Evolutionary conservation across 2,329 filamentous ascomycete species (phyloP).

Genomic region (Myotisia sp.): DNA sequence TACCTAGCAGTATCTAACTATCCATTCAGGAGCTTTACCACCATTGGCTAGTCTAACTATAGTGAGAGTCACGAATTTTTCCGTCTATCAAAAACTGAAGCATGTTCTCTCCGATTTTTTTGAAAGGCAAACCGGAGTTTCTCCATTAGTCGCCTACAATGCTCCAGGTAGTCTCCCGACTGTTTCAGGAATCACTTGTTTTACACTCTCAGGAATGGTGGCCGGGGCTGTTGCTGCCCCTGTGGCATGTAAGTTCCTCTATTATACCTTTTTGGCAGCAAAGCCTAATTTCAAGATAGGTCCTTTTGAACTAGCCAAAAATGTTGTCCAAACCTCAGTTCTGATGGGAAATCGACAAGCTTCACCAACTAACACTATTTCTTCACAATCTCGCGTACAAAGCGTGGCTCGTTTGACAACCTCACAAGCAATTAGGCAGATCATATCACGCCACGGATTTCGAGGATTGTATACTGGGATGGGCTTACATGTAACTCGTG

Average conservation of each 20-base stretch:
- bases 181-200: conserved; percentile 28
- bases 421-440: conserved; percentile 29
- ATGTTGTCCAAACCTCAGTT: conserved; percentile 36
- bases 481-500: conserved; percentile 30
- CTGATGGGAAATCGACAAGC: conserved; percentile 27
- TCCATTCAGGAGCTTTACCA: conserved; percentile 26
- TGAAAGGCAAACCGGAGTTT: conserved; percentile 27
- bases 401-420: conserved; percentile 29
- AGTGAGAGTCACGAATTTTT: conserved; percentile 33
- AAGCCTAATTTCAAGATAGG: conserved; percentile 17
- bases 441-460: conserved; percentile 30
- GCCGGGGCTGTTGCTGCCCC: conserved; percentile 30
- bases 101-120: conserved; percentile 27
- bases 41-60: conserved; percentile 33
- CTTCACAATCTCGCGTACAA: conserved; percentile 22
- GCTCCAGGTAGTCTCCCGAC: conserved; percentile 30
- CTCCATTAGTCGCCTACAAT: conserved; percentile 29
- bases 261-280: not conserved
- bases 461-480: conserved; percentile 34
- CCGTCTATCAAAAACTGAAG: conserved; percentile 32
- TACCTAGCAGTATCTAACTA: conserved; percentile 3
- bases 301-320: conserved; percentile 36
- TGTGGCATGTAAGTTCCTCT: conserved; percentile 28
- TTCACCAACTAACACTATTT: conserved; percentile 23
- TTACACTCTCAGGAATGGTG: conserved; percentile 29